These are phyloP conservation scores for Heracleum sosnowskyi DNA, from an alignment of 129 eudicot species.

Conservation along the genomic window DNA sequence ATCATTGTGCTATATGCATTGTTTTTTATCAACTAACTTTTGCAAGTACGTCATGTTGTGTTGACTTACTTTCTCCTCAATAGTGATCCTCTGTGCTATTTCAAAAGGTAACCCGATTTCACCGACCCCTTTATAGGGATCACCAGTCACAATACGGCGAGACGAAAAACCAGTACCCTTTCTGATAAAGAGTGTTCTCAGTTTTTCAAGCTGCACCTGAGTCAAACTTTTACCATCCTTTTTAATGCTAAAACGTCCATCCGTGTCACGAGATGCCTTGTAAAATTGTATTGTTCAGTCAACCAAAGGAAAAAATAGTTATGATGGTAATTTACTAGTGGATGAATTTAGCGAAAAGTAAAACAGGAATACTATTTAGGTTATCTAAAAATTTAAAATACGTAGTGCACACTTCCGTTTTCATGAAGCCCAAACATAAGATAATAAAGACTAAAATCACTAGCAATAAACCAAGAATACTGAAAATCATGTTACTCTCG, in stretches of 20 bases:
- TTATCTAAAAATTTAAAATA: no score
- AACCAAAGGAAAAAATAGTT: no score
- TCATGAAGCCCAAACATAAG: background rate
- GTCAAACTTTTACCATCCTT: slow-evolving; percentile 53
- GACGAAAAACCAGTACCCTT: slow-evolving; percentile 98
- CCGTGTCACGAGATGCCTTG: slow-evolving; percentile 73
- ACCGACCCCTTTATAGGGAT: slow-evolving; percentile 69
- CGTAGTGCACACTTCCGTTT: no score
- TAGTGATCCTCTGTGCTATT: slow-evolving; percentile 75
- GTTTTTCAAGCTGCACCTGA: slow-evolving; percentile 90
- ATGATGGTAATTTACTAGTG: no score
- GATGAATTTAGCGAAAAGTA: background rate
- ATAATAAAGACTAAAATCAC: background rate
- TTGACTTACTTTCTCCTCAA: slow-evolving; percentile 78
- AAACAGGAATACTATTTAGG: no score
- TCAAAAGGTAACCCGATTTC: slow-evolving; percentile 83
- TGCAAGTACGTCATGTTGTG: slow-evolving; percentile 63
- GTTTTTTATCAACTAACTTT: slow-evolving; percentile 63
- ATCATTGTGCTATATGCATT: slow-evolving; percentile 63
- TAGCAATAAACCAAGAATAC: background rate
- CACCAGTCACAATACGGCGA: slow-evolving; percentile 88
- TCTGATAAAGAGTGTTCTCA: slow-evolving; percentile 82
- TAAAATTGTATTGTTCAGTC: background rate
- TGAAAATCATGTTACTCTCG: background rate
- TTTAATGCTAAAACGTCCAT: slow-evolving; percentile 55